Percentiles rank a stretch among this genome's conserved stretches.
phyloP scores from a whole-genome alignment of 169 alveolate species.

The Plasmodium vivax region DNA sequence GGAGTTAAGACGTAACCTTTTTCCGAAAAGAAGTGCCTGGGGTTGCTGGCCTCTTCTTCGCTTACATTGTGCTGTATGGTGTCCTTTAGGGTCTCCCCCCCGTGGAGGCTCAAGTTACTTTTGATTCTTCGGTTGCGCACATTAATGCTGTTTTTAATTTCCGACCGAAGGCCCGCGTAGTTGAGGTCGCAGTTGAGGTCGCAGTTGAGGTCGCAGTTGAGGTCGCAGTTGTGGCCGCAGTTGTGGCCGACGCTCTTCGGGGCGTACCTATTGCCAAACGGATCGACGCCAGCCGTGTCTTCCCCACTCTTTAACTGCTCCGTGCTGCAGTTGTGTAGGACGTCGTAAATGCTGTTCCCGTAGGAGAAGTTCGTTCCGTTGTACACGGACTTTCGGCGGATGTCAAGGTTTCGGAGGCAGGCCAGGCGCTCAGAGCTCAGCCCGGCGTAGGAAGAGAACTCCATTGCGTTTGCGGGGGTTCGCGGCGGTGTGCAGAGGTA shows the following conservation, averaged over 20 bases:
- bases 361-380: constrained; percentile 20
- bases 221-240: too few species aligned
- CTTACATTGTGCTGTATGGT: constrained; percentile 40
- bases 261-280: background rate
- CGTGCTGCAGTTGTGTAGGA: constrained; percentile 35
- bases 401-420: constrained; percentile 25
- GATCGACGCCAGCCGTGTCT: background rate
- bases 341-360: constrained; percentile 57
- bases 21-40: constrained; percentile 56
- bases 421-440: constrained; percentile 68
- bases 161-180: constrained; percentile 56
- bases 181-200: background rate
- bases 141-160: constrained; percentile 28
- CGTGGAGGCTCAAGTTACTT: constrained; percentile 10
- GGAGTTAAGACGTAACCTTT: constrained; percentile 68
- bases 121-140: constrained; percentile 40
- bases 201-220: too few species aligned
- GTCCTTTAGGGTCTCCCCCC: constrained; percentile 21
- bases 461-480: background rate
- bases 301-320: constrained; percentile 2
- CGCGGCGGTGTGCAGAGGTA: background rate
- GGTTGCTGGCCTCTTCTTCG: background rate
- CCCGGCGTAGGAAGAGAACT: constrained; percentile 49
- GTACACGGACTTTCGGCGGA: constrained; percentile 18
- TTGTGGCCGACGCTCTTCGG: background rate